Base-by-base conservation (phyloP, 192 early-diverging fungal genomes). In the Gonapodya sp. region DNA sequence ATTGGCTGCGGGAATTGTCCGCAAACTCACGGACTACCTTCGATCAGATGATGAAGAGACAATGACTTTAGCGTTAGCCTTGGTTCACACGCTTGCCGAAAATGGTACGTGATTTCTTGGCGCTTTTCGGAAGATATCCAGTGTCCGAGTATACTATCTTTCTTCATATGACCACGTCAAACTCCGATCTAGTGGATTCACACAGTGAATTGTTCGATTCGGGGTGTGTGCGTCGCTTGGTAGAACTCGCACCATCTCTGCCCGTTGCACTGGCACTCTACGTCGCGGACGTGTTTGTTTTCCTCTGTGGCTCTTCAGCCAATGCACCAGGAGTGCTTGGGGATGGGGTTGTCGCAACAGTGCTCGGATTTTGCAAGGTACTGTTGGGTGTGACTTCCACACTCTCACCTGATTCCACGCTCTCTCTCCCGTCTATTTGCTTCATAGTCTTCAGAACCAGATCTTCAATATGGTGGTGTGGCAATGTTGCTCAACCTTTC, bases 21-120 rank as follows among this genome's bases (percentile, higher is more conserved):
- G 46, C 8, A 8, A 24, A 64, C 46, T 64, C 24, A 24, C 46
- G 46, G 46, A 24, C 46, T 64, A 16, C 24, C 46, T 64, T 24
- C 46, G 46, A 8, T 64, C 46, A 16, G 46, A 64, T 64, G 46
- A 64, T 64, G 46, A 24, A 24, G 46, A 64, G 24, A 64, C 46
- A 16, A 92, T 95, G 18, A 90, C 94, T 0, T 74, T 93, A n/a
- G 86, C 95, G 0, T 85, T 94, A 83, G 81, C 85, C 2, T 75
- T 88, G 33, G 74, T 88, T 34, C 87, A 88, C 79, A 87, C 89
- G 36, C 79, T 88, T 16, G 37, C 87, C 8, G 84, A 77, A 35
- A 84, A 81, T 79, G 77, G 85, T 87, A 73, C 36, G 80, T 33
- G 31, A 37, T 31, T 1, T 1, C 35, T 24, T 82, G 36, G 31